Base-by-base conservation (phyloP, 2,329 filamentous ascomycete species). In the Penicillium sp. region DNA sequence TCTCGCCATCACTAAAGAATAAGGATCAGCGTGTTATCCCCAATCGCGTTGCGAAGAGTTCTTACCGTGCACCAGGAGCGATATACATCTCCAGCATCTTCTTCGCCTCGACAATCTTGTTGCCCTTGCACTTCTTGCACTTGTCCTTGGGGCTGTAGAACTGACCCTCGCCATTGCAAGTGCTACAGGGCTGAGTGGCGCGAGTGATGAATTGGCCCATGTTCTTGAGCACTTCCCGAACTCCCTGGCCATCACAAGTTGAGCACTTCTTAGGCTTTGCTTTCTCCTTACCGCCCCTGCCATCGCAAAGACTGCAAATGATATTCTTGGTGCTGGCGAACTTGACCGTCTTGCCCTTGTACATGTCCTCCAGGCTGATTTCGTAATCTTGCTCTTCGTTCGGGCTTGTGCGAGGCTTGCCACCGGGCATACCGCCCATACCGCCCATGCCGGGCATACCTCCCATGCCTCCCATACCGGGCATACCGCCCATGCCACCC, bases 91-190 rank as follows among this genome's bases (percentile, higher is more conserved):
- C 95, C 59, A 99, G 82, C 3, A 93, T 90, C 80, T 98, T 99
- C 77, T 90, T 95, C 77, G 95, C 90, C 68, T 92, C 89, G 45
- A 87, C 86, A 14, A 91, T 92, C 61, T 91, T 86, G 75, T 90
- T 90, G 70, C 95, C 95, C 79, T 98, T 98, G 86, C 95, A 99
- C 81, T 95, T 97, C 83, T 96, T 96, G 82, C 95, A 99, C 72
- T 91, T 91, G 71, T 99, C 95, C 81, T 98, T 98, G 71, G 96
- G 91, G 75, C 93, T 93, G 79, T 87, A 96, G 70, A 93, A 87
- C 70, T 88, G 87, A 6, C 95, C 95, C n/a, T 87, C 84, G 33
- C 93, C 93, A 58, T 87, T 83, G 77, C 95, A 99, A 68, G 89
- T 87, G 68, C 89, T 87, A 75, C 95, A 99, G 35, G 87, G 76